These are phyloP conservation scores for Fusarium vanettenii DNA, from an alignment of 2,329 filamentous ascomycete species.

Conservation along the genomic window DNA sequence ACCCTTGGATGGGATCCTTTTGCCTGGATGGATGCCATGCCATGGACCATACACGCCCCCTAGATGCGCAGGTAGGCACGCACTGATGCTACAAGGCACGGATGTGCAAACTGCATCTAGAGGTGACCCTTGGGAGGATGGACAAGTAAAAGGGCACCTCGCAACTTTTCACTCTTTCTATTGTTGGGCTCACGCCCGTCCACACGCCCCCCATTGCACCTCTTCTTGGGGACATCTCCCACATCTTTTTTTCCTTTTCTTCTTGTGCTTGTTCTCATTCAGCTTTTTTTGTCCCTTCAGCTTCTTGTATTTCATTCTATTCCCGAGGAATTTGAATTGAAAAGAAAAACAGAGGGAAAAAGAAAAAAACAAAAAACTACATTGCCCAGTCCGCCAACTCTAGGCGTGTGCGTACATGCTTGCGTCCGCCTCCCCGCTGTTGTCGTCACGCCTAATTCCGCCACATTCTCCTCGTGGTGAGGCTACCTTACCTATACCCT, in stretches of 20 bases:
- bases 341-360: background rate
- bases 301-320: conserved; percentile 15
- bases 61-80: conserved; percentile 7
- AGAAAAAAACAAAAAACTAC: background rate
- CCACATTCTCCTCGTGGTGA: conserved; percentile 15
- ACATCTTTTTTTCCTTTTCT: background rate
- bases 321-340: background rate
- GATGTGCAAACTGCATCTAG: conserved; percentile 33
- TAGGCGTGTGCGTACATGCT: conserved; percentile 20
- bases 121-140: conserved; percentile 11
- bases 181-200: background rate
- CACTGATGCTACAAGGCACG: conserved; percentile 33
- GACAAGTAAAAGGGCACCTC: background rate
- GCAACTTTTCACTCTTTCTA: conserved; percentile 3
- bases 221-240: conserved; percentile 13
- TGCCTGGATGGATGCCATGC: conserved; percentile 18
- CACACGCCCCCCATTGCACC: conserved; percentile 8
- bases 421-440: conserved; percentile 8
- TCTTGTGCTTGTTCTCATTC: background rate
- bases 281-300: conserved; percentile 1
- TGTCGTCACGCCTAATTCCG: conserved; percentile 11
- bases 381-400: background rate
- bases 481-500: conserved; percentile 6
- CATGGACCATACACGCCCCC: conserved; percentile 13
- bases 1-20: conserved; percentile 10